Conservation (phyloP, 345 rosid genomes). For the Boechera retrofracta region DNA sequence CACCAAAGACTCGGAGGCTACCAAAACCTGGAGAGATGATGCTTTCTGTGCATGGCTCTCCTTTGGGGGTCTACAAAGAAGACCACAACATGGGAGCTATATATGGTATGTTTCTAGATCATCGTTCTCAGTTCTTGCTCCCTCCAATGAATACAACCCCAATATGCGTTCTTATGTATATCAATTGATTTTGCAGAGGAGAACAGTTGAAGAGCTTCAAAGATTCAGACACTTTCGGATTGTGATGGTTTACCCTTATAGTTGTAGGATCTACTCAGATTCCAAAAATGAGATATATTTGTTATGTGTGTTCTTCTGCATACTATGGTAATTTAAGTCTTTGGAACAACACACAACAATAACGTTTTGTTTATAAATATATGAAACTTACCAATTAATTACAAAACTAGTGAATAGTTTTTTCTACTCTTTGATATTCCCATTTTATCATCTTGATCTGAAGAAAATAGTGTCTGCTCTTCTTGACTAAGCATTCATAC, state of each 20-base stretch:
- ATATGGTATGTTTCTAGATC: slow-evolving; percentile 55
- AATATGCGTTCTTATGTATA: slow-evolving; percentile 24
- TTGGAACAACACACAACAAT: slow-evolving; percentile 7
- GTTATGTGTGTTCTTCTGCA: slow-evolving; percentile 1
- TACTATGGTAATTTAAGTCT: slow-evolving; percentile 20
- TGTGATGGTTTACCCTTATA: slow-evolving; percentile 16
- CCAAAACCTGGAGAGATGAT: slow-evolving; percentile 95
- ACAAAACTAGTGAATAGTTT: slow-evolving; percentile 13
- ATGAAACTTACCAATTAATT: not conserved
- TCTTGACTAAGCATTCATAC: not conserved
- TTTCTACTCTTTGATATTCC: slow-evolving; percentile 18
- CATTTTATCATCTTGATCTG: slow-evolving; percentile 6
- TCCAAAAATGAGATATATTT: not conserved
- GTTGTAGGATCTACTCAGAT: not conserved
- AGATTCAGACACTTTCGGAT: slow-evolving; percentile 16
- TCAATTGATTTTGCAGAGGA: slow-evolving; percentile 37
- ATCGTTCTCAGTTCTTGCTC: not conserved
- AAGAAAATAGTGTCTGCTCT: slow-evolving; percentile 3
- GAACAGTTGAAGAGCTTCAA: slow-evolving; percentile 31
- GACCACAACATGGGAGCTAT: slow-evolving; percentile 92
- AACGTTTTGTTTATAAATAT: slow-evolving; percentile 16
- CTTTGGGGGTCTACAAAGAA: slow-evolving; percentile 85
- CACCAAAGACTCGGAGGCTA: slow-evolving; percentile 78
- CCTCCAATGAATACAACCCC: not conserved
- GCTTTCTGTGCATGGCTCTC: slow-evolving; percentile 90